A percentile compares a stretch with the other conserved stretches of the same genome.
These are phyloP conservation scores for Diaporthe sp. DNA, from an alignment of 2,329 filamentous ascomycete species.

Conservation along the genomic window DNA sequence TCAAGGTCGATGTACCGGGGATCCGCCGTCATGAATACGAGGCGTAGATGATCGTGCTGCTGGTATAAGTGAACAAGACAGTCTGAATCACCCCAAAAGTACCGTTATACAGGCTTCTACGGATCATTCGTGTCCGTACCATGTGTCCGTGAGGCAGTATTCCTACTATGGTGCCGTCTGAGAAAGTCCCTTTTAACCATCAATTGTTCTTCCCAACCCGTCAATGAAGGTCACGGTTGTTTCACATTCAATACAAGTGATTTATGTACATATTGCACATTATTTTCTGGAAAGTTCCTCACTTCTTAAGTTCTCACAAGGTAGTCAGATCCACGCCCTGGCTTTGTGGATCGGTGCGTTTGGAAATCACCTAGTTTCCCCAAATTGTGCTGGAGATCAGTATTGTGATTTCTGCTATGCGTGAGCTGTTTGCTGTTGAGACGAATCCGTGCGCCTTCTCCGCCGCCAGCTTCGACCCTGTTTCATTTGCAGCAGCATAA, in stretches of 20 bases:
- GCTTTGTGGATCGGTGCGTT: not conserved
- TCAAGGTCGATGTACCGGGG: conserved; percentile 35
- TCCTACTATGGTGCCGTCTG: not conserved
- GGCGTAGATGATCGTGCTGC: not conserved
- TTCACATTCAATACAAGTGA: not conserved
- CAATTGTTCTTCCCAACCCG: no score
- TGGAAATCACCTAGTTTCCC: not conserved
- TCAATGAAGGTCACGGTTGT: not conserved
- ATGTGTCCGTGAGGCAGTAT: not conserved
- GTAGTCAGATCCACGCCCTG: no score
- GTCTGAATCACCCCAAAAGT: not conserved
- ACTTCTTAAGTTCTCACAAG: no score
- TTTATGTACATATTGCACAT: no score
- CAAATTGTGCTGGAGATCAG: not conserved
- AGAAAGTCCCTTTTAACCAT: no score
- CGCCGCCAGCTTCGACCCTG: not conserved
- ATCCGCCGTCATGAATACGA: conserved; percentile 23
- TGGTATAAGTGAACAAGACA: no score
- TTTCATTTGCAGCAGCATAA: conserved; percentile 21
- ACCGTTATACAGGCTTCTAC: no score
- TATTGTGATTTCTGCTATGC: no score
- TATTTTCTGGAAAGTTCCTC: no score
- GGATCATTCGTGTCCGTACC: not conserved
- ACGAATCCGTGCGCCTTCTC: not conserved
- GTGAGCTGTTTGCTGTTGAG: not conserved